Evolutionary conservation across 148 eudicot species (phyloP), one percentile per base, ranked within the genome.

Genomic region (Rheum nobile): DNA sequence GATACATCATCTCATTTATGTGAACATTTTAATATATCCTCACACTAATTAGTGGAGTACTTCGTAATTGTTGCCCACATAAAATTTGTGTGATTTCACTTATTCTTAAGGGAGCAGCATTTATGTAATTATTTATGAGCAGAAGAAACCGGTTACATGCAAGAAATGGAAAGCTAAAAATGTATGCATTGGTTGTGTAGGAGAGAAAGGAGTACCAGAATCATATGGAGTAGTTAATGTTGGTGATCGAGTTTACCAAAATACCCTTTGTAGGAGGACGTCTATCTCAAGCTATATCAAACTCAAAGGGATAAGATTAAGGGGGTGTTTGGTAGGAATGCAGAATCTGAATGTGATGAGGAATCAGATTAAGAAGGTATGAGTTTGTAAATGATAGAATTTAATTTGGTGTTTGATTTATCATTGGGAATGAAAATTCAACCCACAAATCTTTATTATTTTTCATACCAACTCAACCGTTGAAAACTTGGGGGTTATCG

Each of bases 171-270:
- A 55, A 47, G 55, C 48, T 75, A 32, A 46, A 32, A 75, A 41
- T 67, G 52, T 22, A 35, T 37, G 43, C 43, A 0, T 41, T 41
- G 43, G 29, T 59, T 59, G 34, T 59, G 67, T 12, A 12, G 17
- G 35, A 12, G 22, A 54, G 4, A 24, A 54, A 54, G 28, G 17
- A 59, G 67, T 28, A 59, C 12, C 67, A 3, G 67, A 59, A 59
- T 59, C 67, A 29, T 59, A 59, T 28, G 67, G 4, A 52, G 59
- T 22, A 28, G 32, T 59, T 59, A 59, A 59, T 28, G 34, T 41
- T 39, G 29, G 37, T 42, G 82, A 68, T 73, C 80, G 57, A 6
- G 8, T 50, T 50, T 50, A 50, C 57, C 57, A n/a, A n/a, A 50
- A 50, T 50, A n/a, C 4, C 57, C 57, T 7, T 47, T 50, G 26